Percentiles rank a stretch among this genome's conserved stretches.
phyloP scores from a whole-genome alignment of 768 basidiomycete species.

The Naganishia randhawae region DNA sequence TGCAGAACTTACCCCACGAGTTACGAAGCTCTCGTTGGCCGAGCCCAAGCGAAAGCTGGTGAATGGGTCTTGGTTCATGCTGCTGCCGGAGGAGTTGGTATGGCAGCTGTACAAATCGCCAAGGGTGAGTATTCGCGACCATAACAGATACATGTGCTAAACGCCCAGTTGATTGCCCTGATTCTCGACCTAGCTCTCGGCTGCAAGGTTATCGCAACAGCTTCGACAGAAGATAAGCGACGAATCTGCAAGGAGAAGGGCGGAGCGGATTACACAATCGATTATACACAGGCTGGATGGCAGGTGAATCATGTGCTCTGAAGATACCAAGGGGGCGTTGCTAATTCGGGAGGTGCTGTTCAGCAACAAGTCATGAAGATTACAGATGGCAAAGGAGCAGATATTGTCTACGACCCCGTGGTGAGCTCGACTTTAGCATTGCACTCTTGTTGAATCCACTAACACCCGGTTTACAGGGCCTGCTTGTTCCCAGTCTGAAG shows the following conservation, averaged over 20 bases:
- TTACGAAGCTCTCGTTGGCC: slow-evolving; percentile 82
- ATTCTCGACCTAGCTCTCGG: slow-evolving; percentile 62
- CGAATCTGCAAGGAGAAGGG: slow-evolving; percentile 70
- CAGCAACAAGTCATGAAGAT: slow-evolving; percentile 77
- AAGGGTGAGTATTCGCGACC: slow-evolving; percentile 61
- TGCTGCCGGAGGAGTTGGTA: slow-evolving; percentile 92
- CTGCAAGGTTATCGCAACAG: slow-evolving; percentile 91
- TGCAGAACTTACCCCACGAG: slow-evolving; percentile 66
- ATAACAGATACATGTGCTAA: neutral
- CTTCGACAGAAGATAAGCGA: slow-evolving; percentile 61
- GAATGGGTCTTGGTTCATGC: slow-evolving; percentile 93
- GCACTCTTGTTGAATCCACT: neutral
- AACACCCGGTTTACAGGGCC: slow-evolving; percentile 45
- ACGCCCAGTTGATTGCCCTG: neutral
- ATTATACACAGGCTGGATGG: slow-evolving; percentile 77
- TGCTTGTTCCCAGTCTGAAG: slow-evolving; percentile 66
- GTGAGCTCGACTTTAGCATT: slow-evolving; percentile 34
- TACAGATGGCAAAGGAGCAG: slow-evolving; percentile 78
- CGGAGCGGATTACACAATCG: slow-evolving; percentile 75
- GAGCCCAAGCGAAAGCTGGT: slow-evolving; percentile 76
- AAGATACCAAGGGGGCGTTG: neutral
- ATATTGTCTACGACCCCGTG: slow-evolving; percentile 50
- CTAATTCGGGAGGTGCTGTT: neutral
- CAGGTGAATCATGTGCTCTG: slow-evolving; percentile 46
- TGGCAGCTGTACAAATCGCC: slow-evolving; percentile 85